Evolutionary conservation across 805 yeast species (phyloP), one percentile per base, ranked within the genome.

Genomic region (Yarrowia alimentaria): DNA sequence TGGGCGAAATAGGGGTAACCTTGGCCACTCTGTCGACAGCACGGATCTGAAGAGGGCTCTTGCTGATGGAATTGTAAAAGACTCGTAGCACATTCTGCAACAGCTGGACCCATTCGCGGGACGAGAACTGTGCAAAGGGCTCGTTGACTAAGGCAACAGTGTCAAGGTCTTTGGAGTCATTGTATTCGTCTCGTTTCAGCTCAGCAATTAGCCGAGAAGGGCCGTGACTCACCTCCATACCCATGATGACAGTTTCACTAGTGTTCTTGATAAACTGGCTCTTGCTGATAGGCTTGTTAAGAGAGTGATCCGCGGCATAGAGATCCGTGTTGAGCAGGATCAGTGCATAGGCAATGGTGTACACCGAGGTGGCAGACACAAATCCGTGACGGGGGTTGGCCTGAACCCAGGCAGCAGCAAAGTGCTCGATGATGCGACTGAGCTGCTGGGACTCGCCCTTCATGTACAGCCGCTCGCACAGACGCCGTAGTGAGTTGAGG

Each of bases 381-480:
- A 70, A 80, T 33, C 71, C 72, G 62, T 72, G 74, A 51, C 58
- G 67, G 16, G 72, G 67, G 69, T 78, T 68, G 64, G 62, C 75
- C 21, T 63, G 63, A 17, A 71, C 68, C 81, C 90, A 87, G 49
- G 81, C 75, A 48, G 71, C 70, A 14, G 93, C 77, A 60, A 85
- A 81, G 3, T 81, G 73, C 34, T 83, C 81, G 52, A 88, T 68
- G 22, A 87, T 75, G 42, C 85, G 74, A 64, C 86, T 93, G 48
- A 87, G 79, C 59, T 83, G 84, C 59, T 84, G 90, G 3, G 93
- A 80, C 66, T 88, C 95, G 6, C 91, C 95, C 60, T 79, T 79
- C 59, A 88, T 73, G 65, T 82, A 83, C n/a, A 87, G 61, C 56
- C 73, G 77, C 29, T 75, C 73, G 57, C 94, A 86, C 24, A 87